Percentiles rank a stretch among this genome's conserved stretches.
Conservation (phyloP, 73 alveolate species). For the Tetrahymena thermophila region DNA sequence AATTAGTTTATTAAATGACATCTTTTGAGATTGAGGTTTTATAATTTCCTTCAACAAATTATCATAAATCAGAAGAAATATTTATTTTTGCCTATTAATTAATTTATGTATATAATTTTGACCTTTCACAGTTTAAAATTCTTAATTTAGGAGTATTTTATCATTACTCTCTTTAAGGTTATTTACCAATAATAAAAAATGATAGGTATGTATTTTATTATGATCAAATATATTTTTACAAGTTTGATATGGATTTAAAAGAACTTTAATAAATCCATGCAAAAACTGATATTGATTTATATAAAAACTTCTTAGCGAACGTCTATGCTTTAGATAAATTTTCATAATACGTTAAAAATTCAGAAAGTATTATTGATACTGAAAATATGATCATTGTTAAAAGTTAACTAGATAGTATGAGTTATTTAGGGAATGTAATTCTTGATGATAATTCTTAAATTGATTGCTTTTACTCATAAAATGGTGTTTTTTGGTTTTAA, state of each 20-base stretch:
- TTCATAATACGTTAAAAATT: background rate
- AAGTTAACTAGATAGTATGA: background rate
- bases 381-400: background rate
- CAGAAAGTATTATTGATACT: background rate
- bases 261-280: background rate
- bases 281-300: background rate
- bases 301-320: no score
- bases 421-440: background rate
- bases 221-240: background rate
- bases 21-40: background rate
- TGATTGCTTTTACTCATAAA: background rate
- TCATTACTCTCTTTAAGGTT: background rate
- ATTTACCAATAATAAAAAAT: no score
- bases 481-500: background rate
- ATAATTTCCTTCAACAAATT: no score
- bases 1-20: no score
- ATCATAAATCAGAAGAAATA: background rate
- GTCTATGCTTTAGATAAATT: background rate
- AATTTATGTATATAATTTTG: background rate
- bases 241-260: background rate
- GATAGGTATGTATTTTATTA: background rate
- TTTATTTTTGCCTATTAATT: no score
- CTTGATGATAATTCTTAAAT: background rate
- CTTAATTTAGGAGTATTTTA: background rate
- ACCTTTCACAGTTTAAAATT: background rate